phyloP scores from a whole-genome alignment of 306 rosid species.

The Fragaria ananassa region DNA sequence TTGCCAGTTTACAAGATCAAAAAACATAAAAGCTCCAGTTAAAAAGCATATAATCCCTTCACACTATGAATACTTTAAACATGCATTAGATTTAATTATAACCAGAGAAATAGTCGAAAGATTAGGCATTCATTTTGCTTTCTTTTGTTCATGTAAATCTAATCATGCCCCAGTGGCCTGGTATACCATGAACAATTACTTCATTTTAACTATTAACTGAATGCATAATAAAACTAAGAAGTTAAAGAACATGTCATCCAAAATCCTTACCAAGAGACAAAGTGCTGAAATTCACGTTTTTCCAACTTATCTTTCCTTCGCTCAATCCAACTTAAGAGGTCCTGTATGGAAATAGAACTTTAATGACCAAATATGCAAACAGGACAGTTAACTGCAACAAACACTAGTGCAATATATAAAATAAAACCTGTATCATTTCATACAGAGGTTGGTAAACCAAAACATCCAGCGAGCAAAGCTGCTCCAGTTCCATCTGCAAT shows the following conservation, averaged over 20 bases:
- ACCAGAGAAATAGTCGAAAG: background rate
- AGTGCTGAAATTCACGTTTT: constrained; percentile 83
- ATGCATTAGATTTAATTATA: background rate
- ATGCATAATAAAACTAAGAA: constrained; percentile 6
- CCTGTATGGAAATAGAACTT: constrained; percentile 43
- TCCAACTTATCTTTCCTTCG: constrained; percentile 56
- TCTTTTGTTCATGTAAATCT: background rate
- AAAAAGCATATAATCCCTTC: background rate
- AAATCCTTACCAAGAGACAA: constrained; percentile 66
- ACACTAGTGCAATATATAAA: constrained; percentile 14
- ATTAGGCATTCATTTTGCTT: background rate
- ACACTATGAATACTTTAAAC: background rate
- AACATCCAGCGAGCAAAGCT: constrained; percentile 52
- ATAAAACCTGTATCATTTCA: constrained; percentile 79
- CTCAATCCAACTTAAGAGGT: constrained; percentile 83
- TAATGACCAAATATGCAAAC: constrained; percentile 18
- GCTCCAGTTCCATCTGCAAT: constrained; percentile 71
- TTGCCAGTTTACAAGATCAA: background rate
- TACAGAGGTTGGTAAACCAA: constrained; percentile 70
- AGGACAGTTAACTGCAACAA: constrained; percentile 18
- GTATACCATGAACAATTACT: background rate
- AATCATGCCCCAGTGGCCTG: background rate
- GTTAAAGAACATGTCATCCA: constrained; percentile 5
- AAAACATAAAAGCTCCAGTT: background rate
- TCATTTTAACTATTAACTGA: background rate